A percentile compares a stretch with the other conserved stretches of the same genome.
phyloP scores from a whole-genome alignment of 306 rosid species.

The apple (Malus domestica) region ASM211411v1 NC_041792.1:2606501-2607000 shows the following conservation, averaged over 20 bases:
- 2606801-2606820: background rate
- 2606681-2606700: too few relatives aligned
- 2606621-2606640: background rate
- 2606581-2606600: too few relatives aligned
- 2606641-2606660: background rate
- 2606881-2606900: background rate
- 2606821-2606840: background rate
- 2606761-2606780: background rate
- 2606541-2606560: too few relatives aligned
- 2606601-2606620: background rate
- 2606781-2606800: background rate
- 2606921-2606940: background rate
- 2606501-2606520: background rate
- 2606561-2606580: too few relatives aligned
- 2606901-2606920: background rate
- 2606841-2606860: too few relatives aligned
- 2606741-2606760: background rate
- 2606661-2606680: background rate
- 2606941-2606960: slow-evolving; percentile 11
- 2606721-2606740: background rate
- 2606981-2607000: slow-evolving; percentile 85
- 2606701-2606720: background rate
- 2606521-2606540: background rate
- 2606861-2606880: too few relatives aligned
- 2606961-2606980: slow-evolving; percentile 20